phyloP scores from a whole-genome alignment of 768 basidiomycete species.

The Gymnopilus junonius region DNA sequence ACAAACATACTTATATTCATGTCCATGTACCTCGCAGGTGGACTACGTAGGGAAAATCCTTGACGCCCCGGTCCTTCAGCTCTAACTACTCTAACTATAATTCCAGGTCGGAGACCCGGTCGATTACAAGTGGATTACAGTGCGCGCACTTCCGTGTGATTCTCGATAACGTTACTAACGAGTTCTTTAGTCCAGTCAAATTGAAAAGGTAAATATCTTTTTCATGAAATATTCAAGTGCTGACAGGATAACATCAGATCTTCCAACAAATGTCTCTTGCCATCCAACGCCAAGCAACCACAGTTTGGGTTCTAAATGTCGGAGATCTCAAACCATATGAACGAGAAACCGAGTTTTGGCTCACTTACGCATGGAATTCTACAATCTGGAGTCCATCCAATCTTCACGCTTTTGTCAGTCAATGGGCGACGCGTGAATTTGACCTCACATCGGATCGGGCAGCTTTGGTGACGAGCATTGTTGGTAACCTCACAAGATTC shows the following conservation, averaged over 20 bases:
- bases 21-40: constrained; percentile 32
- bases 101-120: constrained; percentile 62
- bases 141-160: constrained; percentile 26
- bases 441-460: constrained; percentile 46
- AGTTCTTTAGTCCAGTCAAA: constrained; percentile 49
- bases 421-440: constrained; percentile 72
- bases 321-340: constrained; percentile 80
- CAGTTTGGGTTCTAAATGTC: constrained; percentile 76
- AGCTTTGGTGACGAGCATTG: constrained; percentile 49
- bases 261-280: constrained; percentile 76
- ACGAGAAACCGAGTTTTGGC: constrained; percentile 71
- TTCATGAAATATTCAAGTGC: not conserved
- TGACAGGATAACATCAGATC: constrained; percentile 33
- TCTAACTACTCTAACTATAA: not conserved
- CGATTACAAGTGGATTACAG: constrained; percentile 76
- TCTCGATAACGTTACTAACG: not conserved
- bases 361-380: constrained; percentile 64
- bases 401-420: constrained; percentile 51
- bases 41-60: constrained; percentile 45
- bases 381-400: constrained; percentile 59
- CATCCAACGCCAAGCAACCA: constrained; percentile 57
- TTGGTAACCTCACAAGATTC: constrained; percentile 58
- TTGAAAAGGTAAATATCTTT: constrained; percentile 44
- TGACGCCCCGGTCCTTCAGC: not conserved
- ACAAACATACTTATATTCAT: not conserved